Evolutionary conservation across 148 eudicot genomes (phyloP).

Genomic region (Rhododendron williamsianum): DNA sequence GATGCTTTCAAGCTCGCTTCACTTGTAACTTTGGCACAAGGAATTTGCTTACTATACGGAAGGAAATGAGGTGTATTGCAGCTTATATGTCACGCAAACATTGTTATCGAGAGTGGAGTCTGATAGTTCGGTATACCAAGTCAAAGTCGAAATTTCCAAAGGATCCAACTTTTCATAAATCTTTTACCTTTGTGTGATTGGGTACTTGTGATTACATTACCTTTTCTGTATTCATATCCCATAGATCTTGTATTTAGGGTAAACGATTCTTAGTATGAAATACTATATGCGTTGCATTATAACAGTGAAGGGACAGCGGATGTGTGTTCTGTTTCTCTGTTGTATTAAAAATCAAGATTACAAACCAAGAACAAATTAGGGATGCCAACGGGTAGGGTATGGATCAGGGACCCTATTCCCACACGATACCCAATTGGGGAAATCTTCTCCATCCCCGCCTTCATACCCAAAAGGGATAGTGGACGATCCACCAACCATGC

Average conservation of each 20-base stretch:
- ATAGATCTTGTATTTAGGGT: neutral
- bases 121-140: neutral
- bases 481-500: neutral
- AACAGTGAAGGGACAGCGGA: neutral
- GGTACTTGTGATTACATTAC: neutral
- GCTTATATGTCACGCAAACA: neutral
- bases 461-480: too few relatives aligned
- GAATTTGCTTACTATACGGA: neutral
- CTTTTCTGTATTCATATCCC: neutral
- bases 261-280: neutral
- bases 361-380: neutral
- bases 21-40: neutral
- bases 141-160: neutral
- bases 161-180: neutral
- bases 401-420: neutral
- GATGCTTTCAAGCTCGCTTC: neutral
- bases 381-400: neutral
- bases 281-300: neutral
- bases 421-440: neutral
- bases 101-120: neutral
- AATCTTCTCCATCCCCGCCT: neutral
- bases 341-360: neutral
- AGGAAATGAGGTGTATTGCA: neutral
- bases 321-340: neutral
- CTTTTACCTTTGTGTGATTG: neutral